Conservation (phyloP, 2,329 filamentous ascomycete species). For the Periconia macrospinosa region DNA sequence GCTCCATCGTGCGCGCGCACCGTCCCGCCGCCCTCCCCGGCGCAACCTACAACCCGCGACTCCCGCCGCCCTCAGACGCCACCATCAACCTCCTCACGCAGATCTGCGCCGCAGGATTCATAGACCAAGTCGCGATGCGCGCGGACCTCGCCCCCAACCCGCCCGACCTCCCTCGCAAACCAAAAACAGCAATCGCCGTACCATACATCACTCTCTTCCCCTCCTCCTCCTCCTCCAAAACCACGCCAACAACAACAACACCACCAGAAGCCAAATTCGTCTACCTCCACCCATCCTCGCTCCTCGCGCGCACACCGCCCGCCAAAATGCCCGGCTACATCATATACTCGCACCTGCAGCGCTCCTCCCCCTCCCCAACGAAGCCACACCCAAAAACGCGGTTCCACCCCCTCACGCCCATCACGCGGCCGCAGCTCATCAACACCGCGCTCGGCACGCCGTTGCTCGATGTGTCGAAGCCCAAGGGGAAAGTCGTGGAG, state of each 20-base stretch:
- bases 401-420: constrained; percentile 84
- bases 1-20: constrained; percentile 75
- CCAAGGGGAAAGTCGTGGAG: constrained; percentile 75
- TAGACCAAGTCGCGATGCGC: constrained; percentile 92
- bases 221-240: constrained; percentile 47
- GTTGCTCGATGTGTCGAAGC: constrained; percentile 82
- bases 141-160: constrained; percentile 80
- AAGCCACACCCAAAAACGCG: constrained; percentile 63
- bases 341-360: constrained; percentile 84
- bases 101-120: constrained; percentile 87
- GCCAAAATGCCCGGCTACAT: constrained; percentile 76
- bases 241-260: too few relatives aligned
- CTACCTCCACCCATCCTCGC: constrained; percentile 84
- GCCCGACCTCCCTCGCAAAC: constrained; percentile 57
- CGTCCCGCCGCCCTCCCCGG: constrained; percentile 53
- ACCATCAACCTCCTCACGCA: constrained; percentile 80
- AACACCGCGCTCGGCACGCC: constrained; percentile 83
- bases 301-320: constrained; percentile 64
- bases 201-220: constrained; percentile 86
- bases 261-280: constrained; percentile 62
- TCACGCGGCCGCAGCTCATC: constrained; percentile 75
- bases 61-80: constrained; percentile 65
- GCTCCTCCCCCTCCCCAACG: constrained; percentile 54
- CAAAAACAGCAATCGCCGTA: constrained; percentile 85
- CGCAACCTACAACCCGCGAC: constrained; percentile 45